Evolutionary conservation across 495 filamentous ascomycete genomes (phyloP).

Genomic region (Ramalina intermedia): DNA sequence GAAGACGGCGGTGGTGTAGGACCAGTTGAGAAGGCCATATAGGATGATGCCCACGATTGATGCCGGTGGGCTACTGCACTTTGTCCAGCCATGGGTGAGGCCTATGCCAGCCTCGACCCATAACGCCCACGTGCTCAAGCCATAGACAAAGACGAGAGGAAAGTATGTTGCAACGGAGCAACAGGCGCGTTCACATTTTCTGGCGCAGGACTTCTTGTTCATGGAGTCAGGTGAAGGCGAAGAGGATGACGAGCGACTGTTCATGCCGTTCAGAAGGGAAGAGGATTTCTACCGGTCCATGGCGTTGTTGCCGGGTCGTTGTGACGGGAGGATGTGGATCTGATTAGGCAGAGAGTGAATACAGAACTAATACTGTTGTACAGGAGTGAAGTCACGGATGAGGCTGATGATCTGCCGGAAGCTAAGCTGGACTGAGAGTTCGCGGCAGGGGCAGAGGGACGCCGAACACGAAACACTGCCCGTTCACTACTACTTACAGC

Average conservation of each 20-base stretch:
- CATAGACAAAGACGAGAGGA: slow-evolving; percentile 78
- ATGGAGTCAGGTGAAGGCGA: slow-evolving; percentile 33
- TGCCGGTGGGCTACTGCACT: slow-evolving; percentile 18
- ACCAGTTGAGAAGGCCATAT: slow-evolving; percentile 70
- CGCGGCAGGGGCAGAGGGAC: no score
- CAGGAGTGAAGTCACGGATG: no score
- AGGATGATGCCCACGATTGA: slow-evolving; percentile 51
- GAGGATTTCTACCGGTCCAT: no score
- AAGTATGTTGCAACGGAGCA: slow-evolving; percentile 72
- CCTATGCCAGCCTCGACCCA: slow-evolving; percentile 75
- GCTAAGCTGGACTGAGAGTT: no score
- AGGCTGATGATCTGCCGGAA: no score
- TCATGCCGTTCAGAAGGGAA: not conserved
- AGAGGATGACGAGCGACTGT: slow-evolving; percentile 27
- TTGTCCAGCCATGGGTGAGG: slow-evolving; percentile 27
- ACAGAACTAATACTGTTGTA: no score
- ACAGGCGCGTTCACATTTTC: slow-evolving; percentile 70
- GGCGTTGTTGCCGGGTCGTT: no score
- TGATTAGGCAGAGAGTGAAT: no score
- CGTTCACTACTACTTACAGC: no score
- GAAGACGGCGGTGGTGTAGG: slow-evolving; percentile 84
- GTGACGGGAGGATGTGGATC: no score
- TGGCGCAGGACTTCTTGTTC: slow-evolving; percentile 45
- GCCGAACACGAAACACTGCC: no score
- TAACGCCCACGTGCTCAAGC: slow-evolving; percentile 75